These are phyloP conservation scores for Halophytophthora batemanensis DNA, from an alignment of 352 stramenopile genomes.

Conservation along the genomic window DNA sequence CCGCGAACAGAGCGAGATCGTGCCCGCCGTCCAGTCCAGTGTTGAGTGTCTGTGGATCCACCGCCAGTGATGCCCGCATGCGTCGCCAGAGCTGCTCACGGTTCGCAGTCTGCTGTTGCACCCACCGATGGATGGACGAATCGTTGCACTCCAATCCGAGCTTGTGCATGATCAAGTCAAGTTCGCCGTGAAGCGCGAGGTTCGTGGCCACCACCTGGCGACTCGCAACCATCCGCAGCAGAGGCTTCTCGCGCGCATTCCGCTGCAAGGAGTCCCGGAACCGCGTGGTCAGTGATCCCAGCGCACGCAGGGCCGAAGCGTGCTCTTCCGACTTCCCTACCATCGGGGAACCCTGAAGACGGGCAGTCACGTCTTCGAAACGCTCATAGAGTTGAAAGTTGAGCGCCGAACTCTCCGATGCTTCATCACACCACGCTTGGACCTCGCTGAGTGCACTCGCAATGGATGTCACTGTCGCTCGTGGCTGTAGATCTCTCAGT, in stretches of 20 bases:
- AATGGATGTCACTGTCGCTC: constrained; percentile 16
- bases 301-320: constrained; percentile 1
- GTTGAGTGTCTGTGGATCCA: constrained; percentile 14
- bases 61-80: constrained; percentile 17
- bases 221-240: constrained; percentile 23
- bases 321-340: constrained; percentile 4
- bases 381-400: constrained; percentile 28
- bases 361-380: constrained; percentile 21
- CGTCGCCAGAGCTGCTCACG: constrained; percentile 23
- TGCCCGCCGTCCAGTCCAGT: constrained; percentile 13
- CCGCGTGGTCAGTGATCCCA: constrained; percentile 17
- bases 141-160: constrained; percentile 11
- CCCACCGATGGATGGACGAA: constrained; percentile 27
- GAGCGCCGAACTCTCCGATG: constrained; percentile 20
- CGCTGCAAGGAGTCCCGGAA: constrained; percentile 25
- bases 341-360: too few species aligned
- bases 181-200: constrained; percentile 13
- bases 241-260: constrained; percentile 20
- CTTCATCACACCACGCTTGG: constrained; percentile 27
- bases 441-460: constrained; percentile 20
- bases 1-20: constrained; percentile 12
- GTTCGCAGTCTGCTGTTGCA: constrained; percentile 8
- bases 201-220: constrained; percentile 20
- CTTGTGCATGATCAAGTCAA: constrained; percentile 20
- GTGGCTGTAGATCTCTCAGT: constrained; percentile 8